These are phyloP conservation scores for Trypanosomatidae sp. DNA, from an alignment of 208 protist species.

Conservation along the genomic window DNA sequence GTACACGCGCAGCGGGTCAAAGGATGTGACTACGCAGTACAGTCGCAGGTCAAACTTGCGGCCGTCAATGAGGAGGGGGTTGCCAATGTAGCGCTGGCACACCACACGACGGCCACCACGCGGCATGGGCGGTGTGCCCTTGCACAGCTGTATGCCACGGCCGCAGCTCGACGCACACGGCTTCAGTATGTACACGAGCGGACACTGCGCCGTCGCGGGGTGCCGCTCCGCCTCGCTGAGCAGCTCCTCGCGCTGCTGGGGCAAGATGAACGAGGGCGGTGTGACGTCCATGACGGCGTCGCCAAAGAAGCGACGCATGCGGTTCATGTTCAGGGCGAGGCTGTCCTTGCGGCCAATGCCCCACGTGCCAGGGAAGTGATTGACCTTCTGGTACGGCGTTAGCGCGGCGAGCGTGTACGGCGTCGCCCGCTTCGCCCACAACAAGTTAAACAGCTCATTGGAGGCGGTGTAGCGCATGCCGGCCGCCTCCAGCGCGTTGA, in stretches of 20 bases:
- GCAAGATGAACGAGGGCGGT: slow-evolving; percentile 73
- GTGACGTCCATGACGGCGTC: slow-evolving; percentile 62
- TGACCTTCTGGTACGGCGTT: slow-evolving; percentile 82
- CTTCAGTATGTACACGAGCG: slow-evolving; percentile 83
- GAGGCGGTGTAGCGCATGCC: slow-evolving; percentile 79
- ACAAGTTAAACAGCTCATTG: slow-evolving; percentile 76
- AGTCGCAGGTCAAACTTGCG: slow-evolving; percentile 93
- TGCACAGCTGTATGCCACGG: slow-evolving; percentile 65
- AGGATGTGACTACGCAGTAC: slow-evolving; percentile 87
- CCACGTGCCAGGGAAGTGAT: slow-evolving; percentile 89
- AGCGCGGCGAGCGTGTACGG: slow-evolving; percentile 60
- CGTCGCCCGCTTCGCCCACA: slow-evolving; percentile 87
- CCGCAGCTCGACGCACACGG: slow-evolving; percentile 83
- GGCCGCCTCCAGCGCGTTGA: slow-evolving; percentile 71
- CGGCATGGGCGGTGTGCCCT: slow-evolving; percentile 58
- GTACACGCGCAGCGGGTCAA: slow-evolving; percentile 86
- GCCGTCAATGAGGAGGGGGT: slow-evolving; percentile 89
- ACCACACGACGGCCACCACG: slow-evolving; percentile 42
- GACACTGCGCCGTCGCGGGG: slow-evolving; percentile 33
- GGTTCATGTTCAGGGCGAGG: slow-evolving; percentile 60
- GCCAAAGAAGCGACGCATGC: slow-evolving; percentile 69
- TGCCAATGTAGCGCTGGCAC: slow-evolving; percentile 89
- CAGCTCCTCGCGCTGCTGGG: slow-evolving; percentile 47
- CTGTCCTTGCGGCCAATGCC: slow-evolving; percentile 85
- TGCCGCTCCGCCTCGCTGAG: slow-evolving; percentile 45